Percentiles rank a stretch among this genome's conserved stretches.
Conservation (phyloP, 495 filamentous ascomycete species). For the Amniculicola lignicola region DNA sequence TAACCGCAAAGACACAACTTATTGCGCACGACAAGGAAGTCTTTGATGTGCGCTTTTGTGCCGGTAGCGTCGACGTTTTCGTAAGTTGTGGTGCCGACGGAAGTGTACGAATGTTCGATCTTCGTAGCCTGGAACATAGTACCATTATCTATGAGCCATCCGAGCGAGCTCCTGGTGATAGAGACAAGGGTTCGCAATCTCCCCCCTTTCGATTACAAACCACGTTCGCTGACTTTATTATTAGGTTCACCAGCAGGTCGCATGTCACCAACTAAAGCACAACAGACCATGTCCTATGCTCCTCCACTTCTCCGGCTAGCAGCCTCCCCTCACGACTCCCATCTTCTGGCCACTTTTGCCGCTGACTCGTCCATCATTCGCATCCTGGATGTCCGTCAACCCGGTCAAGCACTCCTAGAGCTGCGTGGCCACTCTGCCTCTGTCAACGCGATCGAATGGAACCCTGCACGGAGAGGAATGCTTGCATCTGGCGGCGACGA, state of each 20-base stretch:
- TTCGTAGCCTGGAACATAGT: slow-evolving; percentile 92
- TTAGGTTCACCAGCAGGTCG: slow-evolving; percentile 43
- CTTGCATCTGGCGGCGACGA: slow-evolving; percentile 93
- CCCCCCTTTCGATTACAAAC: neutral
- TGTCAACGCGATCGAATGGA: slow-evolving; percentile 95
- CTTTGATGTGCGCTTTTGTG: slow-evolving; percentile 96
- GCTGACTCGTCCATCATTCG: slow-evolving; percentile 89
- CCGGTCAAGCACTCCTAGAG: slow-evolving; percentile 90
- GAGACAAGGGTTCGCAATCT: slow-evolving; percentile 63
- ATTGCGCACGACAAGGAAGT: slow-evolving; percentile 99
- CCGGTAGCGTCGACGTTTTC: slow-evolving; percentile 93
- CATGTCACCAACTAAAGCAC: slow-evolving; percentile 61
- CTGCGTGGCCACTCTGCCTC: slow-evolving; percentile 84
- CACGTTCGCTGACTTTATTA: neutral
- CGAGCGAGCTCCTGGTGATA: slow-evolving; percentile 55
- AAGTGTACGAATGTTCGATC: slow-evolving; percentile 98
- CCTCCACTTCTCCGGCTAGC: slow-evolving; percentile 84
- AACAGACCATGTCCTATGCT: slow-evolving; percentile 73
- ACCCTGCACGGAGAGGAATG: slow-evolving; percentile 76
- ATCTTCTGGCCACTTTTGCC: slow-evolving; percentile 94
- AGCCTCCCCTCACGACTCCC: slow-evolving; percentile 91
- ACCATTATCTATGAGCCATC: slow-evolving; percentile 99
- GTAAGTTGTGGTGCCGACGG: slow-evolving; percentile 97
- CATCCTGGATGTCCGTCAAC: slow-evolving; percentile 94
- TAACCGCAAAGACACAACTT: slow-evolving; percentile 96